Evolutionary conservation across 1,284 basidiomycete species (phyloP), one percentile per base, ranked within the genome.

Genomic region (Pyrrhoderma lamaoense): DNA sequence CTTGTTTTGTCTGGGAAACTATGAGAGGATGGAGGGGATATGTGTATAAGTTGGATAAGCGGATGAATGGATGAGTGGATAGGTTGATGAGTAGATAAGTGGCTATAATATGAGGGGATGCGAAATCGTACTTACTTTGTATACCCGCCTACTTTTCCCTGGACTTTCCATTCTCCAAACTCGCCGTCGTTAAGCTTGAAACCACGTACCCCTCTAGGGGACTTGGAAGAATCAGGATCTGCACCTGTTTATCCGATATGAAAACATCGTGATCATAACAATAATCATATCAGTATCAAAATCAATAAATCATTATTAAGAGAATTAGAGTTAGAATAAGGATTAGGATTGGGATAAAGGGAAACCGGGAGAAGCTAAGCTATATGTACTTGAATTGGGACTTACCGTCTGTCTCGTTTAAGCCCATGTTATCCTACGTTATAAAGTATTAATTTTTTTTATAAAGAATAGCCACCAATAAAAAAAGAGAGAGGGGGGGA

Each of bases 71-170:
- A n/a, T n/a, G n/a, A n/a, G n/a, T n/a, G n/a, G n/a, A n/a, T n/a
- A n/a, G n/a, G n/a, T n/a, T n/a, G n/a, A n/a, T n/a, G n/a, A n/a
- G n/a, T n/a, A n/a, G n/a, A n/a, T n/a, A n/a, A n/a, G n/a, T n/a
- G n/a, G n/a, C n/a, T n/a, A n/a, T n/a, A n/a, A 39, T 16, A 27
- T 38, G 13, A 47, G 16, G 27, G n/a, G 5, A 2, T 23, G 13
- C 36, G 42, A 31, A 25, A 23, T 16, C 16, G 13, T 18, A 35
- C 48, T 8, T 61, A 87, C 85, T 69, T 67, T 0, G 67, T 77
- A 63, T 90, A 90, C 11, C 89, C 88, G 16, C 85, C 85, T 3
- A 82, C 59, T 63, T 90, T 91, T 36, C 89, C 89, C 66, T 89
- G 86, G 0, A 91, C 85, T 57, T 77, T 87, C 89, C 89, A 92